These are phyloP conservation scores for Talinum fruticosum DNA, from an alignment of 148 eudicot genomes.

Conservation along the genomic window DNA sequence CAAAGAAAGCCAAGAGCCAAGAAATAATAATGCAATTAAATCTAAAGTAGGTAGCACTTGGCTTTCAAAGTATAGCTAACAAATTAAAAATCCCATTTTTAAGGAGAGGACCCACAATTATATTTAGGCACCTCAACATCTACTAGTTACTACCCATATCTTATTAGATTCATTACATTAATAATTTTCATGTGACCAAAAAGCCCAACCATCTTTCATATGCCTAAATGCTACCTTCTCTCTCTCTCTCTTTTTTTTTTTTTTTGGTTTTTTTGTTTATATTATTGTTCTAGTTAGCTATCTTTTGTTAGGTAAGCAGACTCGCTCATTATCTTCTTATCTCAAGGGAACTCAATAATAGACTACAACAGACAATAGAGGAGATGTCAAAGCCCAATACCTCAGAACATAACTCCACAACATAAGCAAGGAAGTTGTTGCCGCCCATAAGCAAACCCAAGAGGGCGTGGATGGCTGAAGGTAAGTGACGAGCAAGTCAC, in stretches of 20 bases:
- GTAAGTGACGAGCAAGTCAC: too few relatives aligned
- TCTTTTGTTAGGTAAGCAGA: not conserved
- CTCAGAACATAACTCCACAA: too few relatives aligned
- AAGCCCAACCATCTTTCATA: not conserved
- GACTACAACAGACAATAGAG: too few relatives aligned
- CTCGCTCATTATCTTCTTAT: too few relatives aligned
- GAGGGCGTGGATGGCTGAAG: too few relatives aligned
- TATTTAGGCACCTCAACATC: not conserved
- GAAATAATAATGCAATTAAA: not conserved
- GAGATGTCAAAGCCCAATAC: too few relatives aligned
- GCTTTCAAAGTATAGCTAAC: not conserved
- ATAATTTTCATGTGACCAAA: not conserved
- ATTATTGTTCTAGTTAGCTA: not conserved
- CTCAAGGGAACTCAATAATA: too few relatives aligned
- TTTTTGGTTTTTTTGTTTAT: not conserved
- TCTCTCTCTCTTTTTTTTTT: not conserved
- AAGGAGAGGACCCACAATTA: not conserved
- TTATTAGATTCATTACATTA: not conserved
- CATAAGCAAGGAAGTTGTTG: too few relatives aligned
- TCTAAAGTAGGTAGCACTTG: not conserved
- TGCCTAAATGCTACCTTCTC: not conserved
- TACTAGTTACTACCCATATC: not conserved
- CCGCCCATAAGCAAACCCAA: too few relatives aligned
- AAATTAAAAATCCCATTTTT: not conserved
- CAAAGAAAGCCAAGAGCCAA: not conserved